Base-by-base conservation (phyloP, 2,329 filamentous ascomycete species). In the Curvularia eragrostidis region DNA sequence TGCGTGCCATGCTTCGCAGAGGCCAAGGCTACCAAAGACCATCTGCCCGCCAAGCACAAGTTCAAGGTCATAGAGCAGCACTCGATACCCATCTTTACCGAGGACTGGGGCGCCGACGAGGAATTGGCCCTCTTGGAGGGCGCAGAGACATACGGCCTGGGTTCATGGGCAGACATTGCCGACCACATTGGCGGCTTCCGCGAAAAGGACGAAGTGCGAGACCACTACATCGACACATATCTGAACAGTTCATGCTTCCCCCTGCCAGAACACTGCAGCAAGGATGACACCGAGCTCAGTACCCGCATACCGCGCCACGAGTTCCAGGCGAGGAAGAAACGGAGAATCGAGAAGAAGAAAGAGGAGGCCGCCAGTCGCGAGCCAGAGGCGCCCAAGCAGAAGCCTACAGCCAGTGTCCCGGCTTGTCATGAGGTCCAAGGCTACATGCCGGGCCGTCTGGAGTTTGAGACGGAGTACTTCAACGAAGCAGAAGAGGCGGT, bases 401-500 rank as follows among this genome's bases (percentile, higher is more conserved):
- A 98, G 73, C 95, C 95, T 0, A 98, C 94, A 0, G 93, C 93
- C 8, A 96, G 91, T 80, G 93, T 97, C 2, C 95, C 95, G 0
- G 90, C 93, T 32, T 99, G 95, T 76, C 95, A 99, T 80, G 95
- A 99, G 78, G 95, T 99, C 36, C 93, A 97, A 77, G 95, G 95
- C 3, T 99, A 96, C 76, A 99, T 99, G 95, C 95, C 95, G 3
- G 95, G 95, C 43, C 92, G 95, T 39, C 79, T 99, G 64, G 95
- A 99, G 72, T 99, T 99, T 64, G 95, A 99, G 82, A 97, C 91
- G 0, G 95, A 99, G 71, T 95, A 97, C 74, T 91, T 94, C 71
- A 99, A 99, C 71, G 95, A 99, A 71, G 95, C 95, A 0, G 95
- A 99, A 79, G 96, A 98, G 78, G 94, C 94, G 0, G 95, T 99